Evolutionary conservation across 257 asterid genomes (phyloP).

Genomic region (Misopates orontium): DNA sequence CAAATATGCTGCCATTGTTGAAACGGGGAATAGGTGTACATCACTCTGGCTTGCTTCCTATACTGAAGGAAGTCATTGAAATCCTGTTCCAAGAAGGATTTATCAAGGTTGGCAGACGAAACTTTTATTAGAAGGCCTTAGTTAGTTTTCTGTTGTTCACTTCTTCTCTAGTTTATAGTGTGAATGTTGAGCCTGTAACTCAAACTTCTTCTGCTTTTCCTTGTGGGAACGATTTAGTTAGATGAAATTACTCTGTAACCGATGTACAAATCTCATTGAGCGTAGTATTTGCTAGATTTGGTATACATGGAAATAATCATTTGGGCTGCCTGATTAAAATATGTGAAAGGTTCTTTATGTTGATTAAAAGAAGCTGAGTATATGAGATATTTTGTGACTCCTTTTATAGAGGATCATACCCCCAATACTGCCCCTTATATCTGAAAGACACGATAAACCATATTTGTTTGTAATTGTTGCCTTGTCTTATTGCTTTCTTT

Average conservation of each 20-base stretch:
- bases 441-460: neutral
- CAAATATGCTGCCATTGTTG: constrained; percentile 88
- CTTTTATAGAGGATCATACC: neutral
- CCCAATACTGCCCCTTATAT: constrained; percentile 20
- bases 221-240: constrained; percentile 17
- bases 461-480: neutral
- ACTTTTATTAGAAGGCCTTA: constrained; percentile 1
- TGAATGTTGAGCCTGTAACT: constrained; percentile 1
- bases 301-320: constrained; percentile 8
- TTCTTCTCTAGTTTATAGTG: constrained; percentile 16
- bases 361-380: neutral
- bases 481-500: constrained; percentile 26
- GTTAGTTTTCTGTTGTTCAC: constrained; percentile 14
- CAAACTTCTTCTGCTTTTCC: neutral
- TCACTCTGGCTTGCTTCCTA: constrained; percentile 99
- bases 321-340: constrained; percentile 3
- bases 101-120: constrained; percentile 74
- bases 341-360: neutral
- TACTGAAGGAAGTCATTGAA: constrained; percentile 95
- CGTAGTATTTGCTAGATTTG: constrained; percentile 11
- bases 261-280: constrained; percentile 7
- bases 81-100: constrained; percentile 96
- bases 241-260: neutral
- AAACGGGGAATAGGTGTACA: constrained; percentile 98
- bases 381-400: constrained; percentile 7